Percentiles rank a stretch among this genome's conserved stretches.
Conservation (phyloP, 2,329 filamentous ascomycete species). For the Teratosphaeria pseudoeucalypti region DNA sequence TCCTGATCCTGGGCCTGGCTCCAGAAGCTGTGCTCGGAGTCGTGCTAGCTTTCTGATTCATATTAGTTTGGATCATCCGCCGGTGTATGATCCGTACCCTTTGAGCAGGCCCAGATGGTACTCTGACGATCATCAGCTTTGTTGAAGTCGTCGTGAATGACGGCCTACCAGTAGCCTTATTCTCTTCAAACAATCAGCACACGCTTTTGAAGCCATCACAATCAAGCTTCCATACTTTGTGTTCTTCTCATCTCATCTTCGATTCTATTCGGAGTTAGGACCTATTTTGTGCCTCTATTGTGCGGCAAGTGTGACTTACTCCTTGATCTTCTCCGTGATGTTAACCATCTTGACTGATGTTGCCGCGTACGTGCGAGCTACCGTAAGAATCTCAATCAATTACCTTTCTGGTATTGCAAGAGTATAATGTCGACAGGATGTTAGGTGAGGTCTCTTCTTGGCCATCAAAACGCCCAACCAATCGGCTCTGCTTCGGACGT, state of each 20-base stretch:
- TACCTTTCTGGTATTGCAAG: not conserved
- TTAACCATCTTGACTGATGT: conserved; percentile 69
- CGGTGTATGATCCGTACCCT: conserved; percentile 50
- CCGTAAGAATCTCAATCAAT: not conserved
- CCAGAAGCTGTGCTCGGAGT: conserved; percentile 84
- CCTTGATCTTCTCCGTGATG: conserved; percentile 99
- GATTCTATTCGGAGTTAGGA: conserved; percentile 54
- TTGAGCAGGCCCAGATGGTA: conserved; percentile 97
- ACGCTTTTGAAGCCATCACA: not conserved
- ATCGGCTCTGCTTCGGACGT: not conserved
- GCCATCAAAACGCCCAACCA: not conserved
- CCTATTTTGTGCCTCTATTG: not conserved
- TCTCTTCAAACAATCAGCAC: conserved; percentile 54
- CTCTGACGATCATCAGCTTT: conserved; percentile 49
- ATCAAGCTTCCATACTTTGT: conserved; percentile 61
- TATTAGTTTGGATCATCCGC: conserved; percentile 1
- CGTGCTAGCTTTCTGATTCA: conserved; percentile 77
- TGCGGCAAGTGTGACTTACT: conserved; percentile 48
- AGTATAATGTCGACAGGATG: not conserved
- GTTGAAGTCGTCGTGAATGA: conserved; percentile 1
- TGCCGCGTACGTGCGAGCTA: conserved; percentile 3
- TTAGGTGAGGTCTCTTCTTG: not conserved
- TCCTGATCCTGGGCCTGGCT: conserved; percentile 72
- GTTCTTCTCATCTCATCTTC: conserved; percentile 99
- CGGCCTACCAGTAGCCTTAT: conserved; percentile 88